Percentiles rank a stretch among this genome's conserved stretches.
phyloP scores from a whole-genome alignment of 768 basidiomycete genomes.

The Mycena albidolilacea region DNA sequence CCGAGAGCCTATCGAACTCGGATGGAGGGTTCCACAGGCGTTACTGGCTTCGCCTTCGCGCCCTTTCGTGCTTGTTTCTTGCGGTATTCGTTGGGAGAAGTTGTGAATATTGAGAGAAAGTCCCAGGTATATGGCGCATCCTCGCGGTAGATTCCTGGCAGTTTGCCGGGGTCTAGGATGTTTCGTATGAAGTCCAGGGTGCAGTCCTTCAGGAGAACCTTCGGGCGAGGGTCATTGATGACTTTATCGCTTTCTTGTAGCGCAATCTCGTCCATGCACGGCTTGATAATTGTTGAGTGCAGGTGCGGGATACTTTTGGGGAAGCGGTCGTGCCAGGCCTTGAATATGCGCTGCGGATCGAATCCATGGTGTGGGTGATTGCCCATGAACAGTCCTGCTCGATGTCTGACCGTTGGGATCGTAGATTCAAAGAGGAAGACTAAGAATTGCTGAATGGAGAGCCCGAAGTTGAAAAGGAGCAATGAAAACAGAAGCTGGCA shows the following conservation, averaged over 20 bases:
- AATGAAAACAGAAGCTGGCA: too few species aligned
- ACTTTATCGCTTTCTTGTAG: too few species aligned
- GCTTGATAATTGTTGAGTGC: too few species aligned
- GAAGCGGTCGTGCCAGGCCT: constrained; percentile 20
- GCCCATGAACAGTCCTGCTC: constrained; percentile 11
- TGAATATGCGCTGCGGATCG: constrained; percentile 7
- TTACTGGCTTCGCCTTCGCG: neutral
- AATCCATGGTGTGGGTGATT: neutral
- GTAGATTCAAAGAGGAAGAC: too few species aligned
- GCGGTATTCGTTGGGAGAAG: constrained; percentile 16
- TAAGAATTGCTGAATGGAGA: too few species aligned
- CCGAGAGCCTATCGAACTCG: too few species aligned
- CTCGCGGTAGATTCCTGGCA: constrained; percentile 5
- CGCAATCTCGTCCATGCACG: too few species aligned
- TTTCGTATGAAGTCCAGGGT: constrained; percentile 7
- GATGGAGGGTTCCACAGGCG: neutral
- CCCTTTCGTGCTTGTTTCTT: constrained; percentile 12
- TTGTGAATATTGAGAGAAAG: constrained; percentile 8
- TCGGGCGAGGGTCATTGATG: too few species aligned
- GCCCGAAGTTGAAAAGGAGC: too few species aligned
- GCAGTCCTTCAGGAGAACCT: too few species aligned
- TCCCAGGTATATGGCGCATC: constrained; percentile 16
- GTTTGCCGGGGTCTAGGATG: constrained; percentile 14
- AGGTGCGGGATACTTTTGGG: neutral
- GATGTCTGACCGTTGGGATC: too few species aligned